Base-by-base conservation (phyloP, 352 stramenopile genomes). In the Pythium plurisporium region DNA sequence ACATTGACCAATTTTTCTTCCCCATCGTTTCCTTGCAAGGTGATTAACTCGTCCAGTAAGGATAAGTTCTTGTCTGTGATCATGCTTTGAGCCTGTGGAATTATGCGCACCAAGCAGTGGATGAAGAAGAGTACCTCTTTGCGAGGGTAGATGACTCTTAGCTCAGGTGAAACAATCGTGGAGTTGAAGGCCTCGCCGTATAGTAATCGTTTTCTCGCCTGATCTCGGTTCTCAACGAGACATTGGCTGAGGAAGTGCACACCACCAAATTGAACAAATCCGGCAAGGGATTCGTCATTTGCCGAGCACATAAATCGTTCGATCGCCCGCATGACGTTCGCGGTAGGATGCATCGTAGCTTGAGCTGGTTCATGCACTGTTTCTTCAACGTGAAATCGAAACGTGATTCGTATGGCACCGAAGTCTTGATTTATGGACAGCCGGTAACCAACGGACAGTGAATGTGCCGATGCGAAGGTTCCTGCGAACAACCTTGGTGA, bases 261-360 rank as follows among this genome's bases (percentile, higher is more conserved):
- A 6, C 57, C 57, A 2, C 57, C 47, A 26, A 45, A 15, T 12
- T n/a, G 3, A 17, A 59, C 36, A 30, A 65, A 65, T 20, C 30
- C n/a, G 15, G 38, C 17, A 4, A 65, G 33, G 8, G 30, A 25
- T 15, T 46, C 25, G 17, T 49, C 42, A 26, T 50, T 19, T 4
- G 57, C 48, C n/a, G 41, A 53, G 33, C 57, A 65, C 15, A 65
- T 17, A 14, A 65, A 65, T 15, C 36, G 49, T 40, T 65, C 41
- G 8, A 65, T 26, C 5, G 29, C 22, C 7, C 8, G 14, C 14
- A 65, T 8, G 3, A 41, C 30, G 9, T 42, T 58, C 1, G 29
- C 23, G 7, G 56, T 57, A 22, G 56, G 37, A 46, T 20, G n/a
- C 2, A 15, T 26, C 19, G 27, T 41, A 19, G 15, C 12, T 15